Percentiles rank a stretch among this genome's conserved stretches.
phyloP scores from a whole-genome alignment of 2,329 filamentous ascomycete species.

The Trichoderma hamatum region DNA sequence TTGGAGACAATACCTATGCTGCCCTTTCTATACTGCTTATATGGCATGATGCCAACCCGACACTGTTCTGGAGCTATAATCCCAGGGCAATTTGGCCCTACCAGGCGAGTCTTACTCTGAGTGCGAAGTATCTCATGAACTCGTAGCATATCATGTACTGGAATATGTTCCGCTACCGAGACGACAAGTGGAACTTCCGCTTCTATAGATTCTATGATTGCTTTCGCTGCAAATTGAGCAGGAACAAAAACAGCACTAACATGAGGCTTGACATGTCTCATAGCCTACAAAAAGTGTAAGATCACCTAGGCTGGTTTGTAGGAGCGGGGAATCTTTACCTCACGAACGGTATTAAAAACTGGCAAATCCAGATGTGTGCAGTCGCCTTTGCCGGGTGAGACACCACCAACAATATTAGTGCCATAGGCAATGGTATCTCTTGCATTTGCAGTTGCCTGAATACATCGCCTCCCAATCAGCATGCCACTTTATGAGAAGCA shows the following conservation, averaged over 20 bases:
- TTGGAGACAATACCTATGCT: conserved; percentile 77
- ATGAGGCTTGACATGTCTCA: conserved; percentile 35
- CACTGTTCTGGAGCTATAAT: conserved; percentile 77
- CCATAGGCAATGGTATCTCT: conserved; percentile 45
- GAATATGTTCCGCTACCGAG: conserved; percentile 79
- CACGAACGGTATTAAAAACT: conserved; percentile 41
- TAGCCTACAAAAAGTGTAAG: conserved; percentile 36
- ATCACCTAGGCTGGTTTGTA: background rate
- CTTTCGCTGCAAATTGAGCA: conserved; percentile 65
- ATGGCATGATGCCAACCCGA: conserved; percentile 48
- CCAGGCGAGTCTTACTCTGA: conserved; percentile 71
- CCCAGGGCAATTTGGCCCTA: conserved; percentile 80
- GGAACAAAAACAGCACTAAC: conserved; percentile 41
- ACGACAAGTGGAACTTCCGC: conserved; percentile 78
- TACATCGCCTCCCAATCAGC: background rate
- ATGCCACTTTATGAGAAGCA: background rate
- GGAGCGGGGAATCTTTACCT: conserved; percentile 33
- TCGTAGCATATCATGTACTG: conserved; percentile 75
- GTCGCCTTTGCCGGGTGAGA: conserved; percentile 44
- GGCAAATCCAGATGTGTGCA: conserved; percentile 41
- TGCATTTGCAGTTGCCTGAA: conserved; percentile 44
- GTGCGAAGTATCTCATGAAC: conserved; percentile 69
- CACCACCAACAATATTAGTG: conserved; percentile 44
- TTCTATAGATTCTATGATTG: conserved; percentile 75
- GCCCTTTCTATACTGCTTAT: conserved; percentile 53